Evolutionary conservation across 1,284 basidiomycete genomes (phyloP).

Genomic region (Clitocybe nebularis): DNA sequence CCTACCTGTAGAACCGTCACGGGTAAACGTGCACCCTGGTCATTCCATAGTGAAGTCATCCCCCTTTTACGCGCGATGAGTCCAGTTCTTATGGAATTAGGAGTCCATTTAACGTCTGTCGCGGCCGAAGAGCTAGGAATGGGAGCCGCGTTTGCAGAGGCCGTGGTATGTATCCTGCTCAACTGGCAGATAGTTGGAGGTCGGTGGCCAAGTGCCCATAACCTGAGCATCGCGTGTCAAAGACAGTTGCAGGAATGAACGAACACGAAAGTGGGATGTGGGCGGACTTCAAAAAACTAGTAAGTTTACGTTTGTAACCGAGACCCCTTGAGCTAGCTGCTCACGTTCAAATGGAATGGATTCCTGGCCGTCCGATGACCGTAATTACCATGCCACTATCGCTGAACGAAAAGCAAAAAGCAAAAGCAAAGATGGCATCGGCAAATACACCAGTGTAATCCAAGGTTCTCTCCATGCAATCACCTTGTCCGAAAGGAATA

Average conservation of each 20-base stretch:
- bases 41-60: conserved; percentile 93
- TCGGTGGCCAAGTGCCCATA: conserved; percentile 41
- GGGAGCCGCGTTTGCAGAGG: conserved; percentile 24
- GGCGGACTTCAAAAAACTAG: conserved; percentile 26
- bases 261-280: conserved; percentile 15
- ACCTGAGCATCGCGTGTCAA: conserved; percentile 43
- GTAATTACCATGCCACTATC: conserved; percentile 17
- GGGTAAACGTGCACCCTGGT: conserved; percentile 82
- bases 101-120: conserved; percentile 67
- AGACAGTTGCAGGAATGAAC: conserved; percentile 10
- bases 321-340: not conserved
- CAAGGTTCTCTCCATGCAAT: conserved; percentile 51
- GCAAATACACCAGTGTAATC: conserved; percentile 50
- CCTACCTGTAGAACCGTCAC: conserved; percentile 93
- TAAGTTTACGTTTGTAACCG: conserved; percentile 1
- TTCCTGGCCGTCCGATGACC: conserved; percentile 55
- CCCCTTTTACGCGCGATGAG: conserved; percentile 94
- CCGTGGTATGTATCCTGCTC: conserved; percentile 32
- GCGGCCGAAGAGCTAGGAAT: conserved; percentile 23
- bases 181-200: conserved; percentile 28
- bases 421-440: conserved; percentile 14
- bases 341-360: conserved; percentile 60
- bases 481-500: conserved; percentile 41
- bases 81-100: conserved; percentile 87
- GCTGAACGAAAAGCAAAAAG: conserved; percentile 21